phyloP scores from a whole-genome alignment of 1,284 basidiomycete genomes.

The Porodaedalea pini region DNA sequence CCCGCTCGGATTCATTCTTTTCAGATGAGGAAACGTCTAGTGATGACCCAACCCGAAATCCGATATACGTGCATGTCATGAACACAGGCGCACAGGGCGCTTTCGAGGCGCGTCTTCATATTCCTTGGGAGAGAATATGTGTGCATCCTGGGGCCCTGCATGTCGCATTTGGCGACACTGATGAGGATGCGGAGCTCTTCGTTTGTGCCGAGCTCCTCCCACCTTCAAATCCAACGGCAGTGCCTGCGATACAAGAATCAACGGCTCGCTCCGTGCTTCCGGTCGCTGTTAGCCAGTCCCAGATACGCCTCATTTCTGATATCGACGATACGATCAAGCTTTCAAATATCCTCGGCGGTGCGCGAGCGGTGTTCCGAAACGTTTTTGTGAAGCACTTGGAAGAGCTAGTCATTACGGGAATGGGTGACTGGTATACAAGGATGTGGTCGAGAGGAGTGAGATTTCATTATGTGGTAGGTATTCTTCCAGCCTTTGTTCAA shows the following conservation, averaged over 20 bases:
- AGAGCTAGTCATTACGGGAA: conserved; percentile 80
- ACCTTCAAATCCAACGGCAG: conserved; percentile 22
- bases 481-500: not conserved
- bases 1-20: conserved; percentile 21
- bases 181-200: conserved; percentile 53
- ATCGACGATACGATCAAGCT: conserved; percentile 93
- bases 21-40: conserved; percentile 27
- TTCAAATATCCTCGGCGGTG: conserved; percentile 69
- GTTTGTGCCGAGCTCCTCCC: conserved; percentile 52
- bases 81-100: conserved; percentile 64
- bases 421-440: conserved; percentile 76
- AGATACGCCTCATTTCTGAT: conserved; percentile 82
- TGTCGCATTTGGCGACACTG: conserved; percentile 53
- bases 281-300: conserved; percentile 52
- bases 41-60: conserved; percentile 44
- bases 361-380: conserved; percentile 72
- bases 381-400: conserved; percentile 75
- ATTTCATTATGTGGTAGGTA: conserved; percentile 83
- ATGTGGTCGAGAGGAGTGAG: conserved; percentile 69
- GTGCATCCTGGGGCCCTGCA: conserved; percentile 54
- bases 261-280: conserved; percentile 10
- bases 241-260: conserved; percentile 8
- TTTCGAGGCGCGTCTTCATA: conserved; percentile 58
- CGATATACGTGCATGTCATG: conserved; percentile 36
- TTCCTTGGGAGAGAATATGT: conserved; percentile 68